Base-by-base conservation (phyloP, 2,329 filamentous ascomycete species). In the Colletotrichum brevisporum region DNA sequence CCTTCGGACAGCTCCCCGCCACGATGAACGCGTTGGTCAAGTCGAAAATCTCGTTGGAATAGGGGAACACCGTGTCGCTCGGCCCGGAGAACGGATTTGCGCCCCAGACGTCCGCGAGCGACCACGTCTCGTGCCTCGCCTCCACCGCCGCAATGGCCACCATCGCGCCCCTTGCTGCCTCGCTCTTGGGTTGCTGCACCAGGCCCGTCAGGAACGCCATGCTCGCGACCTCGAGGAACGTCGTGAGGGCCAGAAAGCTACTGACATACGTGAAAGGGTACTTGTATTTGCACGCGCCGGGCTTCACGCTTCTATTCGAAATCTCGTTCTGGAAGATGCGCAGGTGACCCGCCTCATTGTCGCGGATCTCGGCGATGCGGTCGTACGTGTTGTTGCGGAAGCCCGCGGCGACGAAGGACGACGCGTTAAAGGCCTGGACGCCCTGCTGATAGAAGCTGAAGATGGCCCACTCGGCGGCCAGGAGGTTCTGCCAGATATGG, bases 341-440 rank as follows among this genome's bases (percentile, higher is more conserved):
- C 16, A 83, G 72, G 67, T 84, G 82, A 4, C 82, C 82, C 18
- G 82, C 82, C 73, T 84, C 83, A 51, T 83, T 84, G 69, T 84
- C 79, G 6, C 82, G 78, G 60, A 84, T 84, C 24, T 57, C 54
- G 1, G 21, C 13, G 16, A 57, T 45, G 36, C 54, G 36, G 5
- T 67, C 83, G 78, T 66, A 57, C 0, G 54, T 57, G 15, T 36
- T 57, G 15, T 57, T 57, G 18, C 43, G 54, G 2, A 57, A 57
- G 16, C 36, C 54, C 6, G 54, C 39, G 13, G 15, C 13, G 16
- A 43, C 41, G 41, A 43, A 24, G 10, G 73, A 69, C 2, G 75
- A 71, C 15, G 64, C 53, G 48, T 80, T 82, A 76, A 83, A 84
- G 2, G 67, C 66, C 61, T 83, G 81, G 0, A 84, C 79, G 9